Evolutionary conservation across 2,329 filamentous ascomycete genomes (phyloP).

Genomic region (Ciborinia camelliae): DNA sequence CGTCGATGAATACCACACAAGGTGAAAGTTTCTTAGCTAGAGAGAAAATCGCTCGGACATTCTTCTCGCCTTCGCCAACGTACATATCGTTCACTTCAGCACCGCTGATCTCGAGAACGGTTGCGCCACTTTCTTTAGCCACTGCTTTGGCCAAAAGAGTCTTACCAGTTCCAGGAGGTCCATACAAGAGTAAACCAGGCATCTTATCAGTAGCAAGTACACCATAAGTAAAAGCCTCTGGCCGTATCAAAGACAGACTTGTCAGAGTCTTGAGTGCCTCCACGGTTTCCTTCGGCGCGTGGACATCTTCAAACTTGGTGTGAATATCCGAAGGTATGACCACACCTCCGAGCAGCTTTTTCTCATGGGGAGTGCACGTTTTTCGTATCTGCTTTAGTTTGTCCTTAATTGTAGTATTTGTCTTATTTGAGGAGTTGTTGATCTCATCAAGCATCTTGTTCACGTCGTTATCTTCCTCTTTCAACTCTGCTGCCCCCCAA

Average conservation of each 20-base stretch:
- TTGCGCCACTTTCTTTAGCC: constrained; percentile 64
- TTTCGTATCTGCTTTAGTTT: constrained; percentile 49
- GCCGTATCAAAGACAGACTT: constrained; percentile 77
- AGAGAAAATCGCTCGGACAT: constrained; percentile 86
- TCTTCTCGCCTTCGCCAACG: constrained; percentile 94
- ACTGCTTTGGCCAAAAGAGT: constrained; percentile 67
- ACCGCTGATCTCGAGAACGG: constrained; percentile 82
- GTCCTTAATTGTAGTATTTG: constrained; percentile 39
- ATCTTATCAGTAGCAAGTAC: constrained; percentile 89
- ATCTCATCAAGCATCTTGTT: constrained; percentile 27
- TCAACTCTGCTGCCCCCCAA: constrained; percentile 43
- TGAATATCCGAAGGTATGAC: constrained; percentile 77
- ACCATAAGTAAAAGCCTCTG: constrained; percentile 94
- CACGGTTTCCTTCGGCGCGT: constrained; percentile 76
- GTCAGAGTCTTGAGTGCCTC: constrained; percentile 87
- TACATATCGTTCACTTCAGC: constrained; percentile 95
- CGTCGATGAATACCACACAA: constrained; percentile 94
- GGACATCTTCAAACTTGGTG: constrained; percentile 84
- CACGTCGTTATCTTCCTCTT: constrained; percentile 40
- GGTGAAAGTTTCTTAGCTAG: constrained; percentile 88
- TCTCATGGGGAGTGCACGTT: constrained; percentile 73
- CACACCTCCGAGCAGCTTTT: constrained; percentile 75
- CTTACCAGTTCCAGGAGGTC: constrained; percentile 78
- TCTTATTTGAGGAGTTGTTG: constrained; percentile 35
- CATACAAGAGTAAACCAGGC: constrained; percentile 82